Base-by-base conservation (phyloP, 2,329 filamentous ascomycete species). In the Aureobasidium sp. region DNA sequence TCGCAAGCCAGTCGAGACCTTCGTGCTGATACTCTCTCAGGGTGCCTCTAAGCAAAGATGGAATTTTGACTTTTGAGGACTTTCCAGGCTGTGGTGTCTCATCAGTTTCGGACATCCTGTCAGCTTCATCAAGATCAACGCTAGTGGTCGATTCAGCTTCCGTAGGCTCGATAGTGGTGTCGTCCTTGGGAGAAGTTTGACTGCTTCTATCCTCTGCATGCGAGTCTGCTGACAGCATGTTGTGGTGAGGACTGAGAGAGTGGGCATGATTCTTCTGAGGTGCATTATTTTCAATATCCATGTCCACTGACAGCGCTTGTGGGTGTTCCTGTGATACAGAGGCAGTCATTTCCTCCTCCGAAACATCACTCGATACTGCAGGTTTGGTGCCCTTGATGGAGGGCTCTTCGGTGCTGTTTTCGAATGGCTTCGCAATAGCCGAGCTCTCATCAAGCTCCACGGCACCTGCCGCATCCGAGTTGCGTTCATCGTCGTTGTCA, bases 21-120 rank as follows among this genome's bases (percentile, higher is more conserved):
- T 90, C 90, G 70, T 97, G 94, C 69, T 99, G 94, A 71, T 99
- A 99, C 73, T 96, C 93, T 72, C 95, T 89, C 12, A 99, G 78
- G 0, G 86, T 96, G 23, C 94, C 94, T 55, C 94, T 87, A 0
- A 99, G 82, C 64, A 91, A 62, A 66, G 74, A 88, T 0, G 91
- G 92, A 12, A 94, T 83, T 73, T 77, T 63, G 64, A 64, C 63
- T 71, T 65, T 64, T 9, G 65, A 61, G 23, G 64, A 65, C 15
- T 65, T 65, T 15, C 57, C 52, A 50, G 65, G 64, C 29, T 68
- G 66, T 29, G 65, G 62, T 32, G 55, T 61, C 1, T 64, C 37
- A 13, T 36, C 58, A 50, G 64, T 61, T 59, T 64, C 48, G 34
- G 64, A 48, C 36, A 63, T 62, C 36, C 56, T 37, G n/a, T 64